These are phyloP conservation scores for Tulasnella sp. DNA, from an alignment of 768 basidiomycete genomes.

Conservation along the genomic window DNA sequence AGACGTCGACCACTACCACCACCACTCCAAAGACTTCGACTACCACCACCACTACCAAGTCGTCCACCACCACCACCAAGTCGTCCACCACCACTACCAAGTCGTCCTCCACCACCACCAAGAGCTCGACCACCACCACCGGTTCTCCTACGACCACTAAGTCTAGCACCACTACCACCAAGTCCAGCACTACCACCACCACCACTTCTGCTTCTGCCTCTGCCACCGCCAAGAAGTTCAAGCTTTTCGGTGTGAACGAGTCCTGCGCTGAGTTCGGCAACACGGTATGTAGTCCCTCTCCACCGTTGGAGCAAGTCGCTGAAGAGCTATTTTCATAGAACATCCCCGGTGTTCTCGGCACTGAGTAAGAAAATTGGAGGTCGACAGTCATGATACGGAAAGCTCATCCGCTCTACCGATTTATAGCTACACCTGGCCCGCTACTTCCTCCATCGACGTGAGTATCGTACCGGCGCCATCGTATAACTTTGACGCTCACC, in stretches of 20 bases:
- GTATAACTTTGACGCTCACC: too few relatives aligned
- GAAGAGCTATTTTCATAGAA: constrained; percentile 41
- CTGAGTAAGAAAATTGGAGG: constrained; percentile 17
- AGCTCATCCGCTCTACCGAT: background rate
- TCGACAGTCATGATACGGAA: background rate
- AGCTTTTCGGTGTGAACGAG: constrained; percentile 51
- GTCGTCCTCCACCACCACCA: constrained; percentile 18
- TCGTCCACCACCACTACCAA: constrained; percentile 16
- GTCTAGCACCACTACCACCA: background rate
- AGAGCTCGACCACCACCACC: constrained; percentile 21
- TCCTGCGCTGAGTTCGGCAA: constrained; percentile 54
- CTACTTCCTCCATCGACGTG: constrained; percentile 30
- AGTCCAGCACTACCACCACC: background rate
- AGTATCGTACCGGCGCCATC: background rate
- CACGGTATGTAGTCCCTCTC: constrained; percentile 8
- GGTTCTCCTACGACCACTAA: background rate
- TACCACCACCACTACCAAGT: constrained; percentile 20
- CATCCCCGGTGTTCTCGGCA: constrained; percentile 37
- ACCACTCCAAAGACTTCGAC: too few relatives aligned
- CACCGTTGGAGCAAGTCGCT: background rate
- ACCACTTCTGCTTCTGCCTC: background rate
- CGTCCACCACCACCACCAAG: constrained; percentile 23
- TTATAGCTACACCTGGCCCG: constrained; percentile 37
- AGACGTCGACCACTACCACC: constrained; percentile 16
- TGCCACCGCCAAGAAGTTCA: constrained; percentile 25